Evolutionary conservation across 768 basidiomycete genomes (phyloP), one percentile per base, ranked within the genome.

Genomic region (Pisolithus microcarpus): DNA sequence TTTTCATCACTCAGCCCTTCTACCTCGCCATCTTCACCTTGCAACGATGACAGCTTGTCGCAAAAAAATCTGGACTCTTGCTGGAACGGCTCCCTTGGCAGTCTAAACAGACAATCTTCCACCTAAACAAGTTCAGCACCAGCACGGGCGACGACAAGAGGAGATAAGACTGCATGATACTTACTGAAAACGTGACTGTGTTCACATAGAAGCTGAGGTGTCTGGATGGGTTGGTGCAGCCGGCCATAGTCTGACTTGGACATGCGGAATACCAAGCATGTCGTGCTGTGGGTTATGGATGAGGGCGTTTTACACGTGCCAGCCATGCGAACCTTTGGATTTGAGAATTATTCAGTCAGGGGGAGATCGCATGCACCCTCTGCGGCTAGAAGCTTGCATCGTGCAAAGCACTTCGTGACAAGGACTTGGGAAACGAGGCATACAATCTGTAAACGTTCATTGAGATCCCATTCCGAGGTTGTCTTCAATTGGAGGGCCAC

Each of bases 1-100:
- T 56, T 51, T 18, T 50, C 50, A 30, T 59, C 55, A 28, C 30
- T 50, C 13, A 10, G 15, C 7, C 58, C 58, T 19, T 60, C 58
- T 13, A 38, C 38, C 23, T 23, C 11, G 8, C 16, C 16, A 7
- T 26, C 38, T 1, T 34, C 16, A 18, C 44, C 46, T 19, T 51
- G 30, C 19, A 58, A 58, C 10, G 55, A 31, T 28, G 38, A n/a
- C 31, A 56, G 54, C 48, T 56, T 48, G 43, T 53, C 50, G 21
- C 50, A 38, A 48, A 59, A 59, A 30, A 56, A 19, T 11, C 53
- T 48, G 23, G 58, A 60, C 5, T 55, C 39, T n/a, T 23, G 18
- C 23, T 59, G 49, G 37, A 60, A 52, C 1, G 51, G 44, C 6
- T 43, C 26, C 10, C 55, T 48, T 6, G 58, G 58, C 10, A 59